Conservation (phyloP, 768 basidiomycete species). For the Psilocybe subaeruginosa region DNA sequence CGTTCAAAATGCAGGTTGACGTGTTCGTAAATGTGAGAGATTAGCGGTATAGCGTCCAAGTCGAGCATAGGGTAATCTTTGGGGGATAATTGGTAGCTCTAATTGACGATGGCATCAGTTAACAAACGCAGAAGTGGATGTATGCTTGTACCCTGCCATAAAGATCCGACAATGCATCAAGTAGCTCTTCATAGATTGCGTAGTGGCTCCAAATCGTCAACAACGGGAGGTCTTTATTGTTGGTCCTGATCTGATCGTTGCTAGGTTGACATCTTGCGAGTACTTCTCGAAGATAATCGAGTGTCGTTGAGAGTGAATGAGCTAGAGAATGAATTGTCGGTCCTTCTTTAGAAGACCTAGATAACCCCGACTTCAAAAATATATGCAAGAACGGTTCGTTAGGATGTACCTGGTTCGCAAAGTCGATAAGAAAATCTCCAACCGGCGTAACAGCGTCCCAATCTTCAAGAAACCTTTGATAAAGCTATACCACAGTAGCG, state of each 20-base stretch:
- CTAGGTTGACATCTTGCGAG: conserved; percentile 45
- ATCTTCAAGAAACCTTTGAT: conserved; percentile 66
- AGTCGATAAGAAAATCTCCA: conserved; percentile 55
- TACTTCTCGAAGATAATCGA: conserved; percentile 51
- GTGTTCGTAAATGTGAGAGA: conserved; percentile 64
- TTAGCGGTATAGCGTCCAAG: conserved; percentile 47
- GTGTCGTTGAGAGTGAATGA: conserved; percentile 60
- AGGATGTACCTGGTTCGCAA: conserved; percentile 52
- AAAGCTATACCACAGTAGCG: conserved; percentile 40
- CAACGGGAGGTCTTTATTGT: conserved; percentile 27
- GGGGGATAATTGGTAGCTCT: conserved; percentile 38
- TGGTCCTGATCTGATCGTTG: conserved; percentile 20
- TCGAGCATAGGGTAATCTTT: conserved; percentile 46
- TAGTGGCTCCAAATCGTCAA: conserved; percentile 55
- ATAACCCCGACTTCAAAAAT: conserved; percentile 8
- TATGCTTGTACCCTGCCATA: conserved; percentile 57
- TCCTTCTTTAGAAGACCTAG: conserved; percentile 48
- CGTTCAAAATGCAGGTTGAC: conserved; percentile 56
- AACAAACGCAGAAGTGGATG: not conserved
- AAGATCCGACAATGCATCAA: conserved; percentile 56
- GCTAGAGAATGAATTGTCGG: conserved; percentile 68
- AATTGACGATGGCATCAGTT: not conserved
- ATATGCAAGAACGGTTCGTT: not conserved
- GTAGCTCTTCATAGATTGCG: conserved; percentile 47
- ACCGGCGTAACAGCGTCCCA: conserved; percentile 66